Evolutionary conservation across 78 protist genomes (phyloP).

Genomic region (Polysphondylium violaceum): DNA sequence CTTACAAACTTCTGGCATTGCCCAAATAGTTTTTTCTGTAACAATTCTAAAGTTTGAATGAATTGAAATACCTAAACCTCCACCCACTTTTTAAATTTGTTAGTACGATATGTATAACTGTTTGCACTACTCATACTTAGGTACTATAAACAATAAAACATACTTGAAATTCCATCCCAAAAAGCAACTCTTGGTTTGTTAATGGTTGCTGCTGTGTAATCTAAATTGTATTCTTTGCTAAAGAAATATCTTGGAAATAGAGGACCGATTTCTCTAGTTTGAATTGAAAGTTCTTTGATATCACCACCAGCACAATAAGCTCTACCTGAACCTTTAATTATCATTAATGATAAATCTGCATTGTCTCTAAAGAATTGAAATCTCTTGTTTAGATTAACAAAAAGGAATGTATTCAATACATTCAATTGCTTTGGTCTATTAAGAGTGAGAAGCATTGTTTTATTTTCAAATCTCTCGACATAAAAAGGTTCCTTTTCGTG

Average conservation of each 20-base stretch:
- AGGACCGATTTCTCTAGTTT: constrained; percentile 45
- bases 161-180: constrained; percentile 66
- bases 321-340: constrained; percentile 91
- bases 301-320: constrained; percentile 97
- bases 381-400: constrained; percentile 55
- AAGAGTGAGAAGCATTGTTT: not conserved
- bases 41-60: constrained; percentile 87
- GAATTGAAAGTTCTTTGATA: constrained; percentile 67
- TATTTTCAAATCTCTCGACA: not conserved
- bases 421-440: constrained; percentile 53
- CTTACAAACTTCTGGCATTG: constrained; percentile 93
- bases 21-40: constrained; percentile 91
- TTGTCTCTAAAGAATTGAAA: constrained; percentile 17
- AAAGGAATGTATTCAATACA: constrained; percentile 44
- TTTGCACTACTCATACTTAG: not conserved
- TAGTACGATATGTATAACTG: not conserved
- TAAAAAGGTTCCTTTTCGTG: constrained; percentile 3
- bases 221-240: constrained; percentile 88
- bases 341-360: constrained; percentile 7
- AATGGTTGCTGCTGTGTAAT: constrained; percentile 76
- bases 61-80: constrained; percentile 90
- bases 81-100: too few species aligned
- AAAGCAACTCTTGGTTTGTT: constrained; percentile 61
- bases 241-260: constrained; percentile 86
- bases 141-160: not conserved